Conservation (phyloP, 495 filamentous ascomycete species). For the Cercophora scortea region DNA sequence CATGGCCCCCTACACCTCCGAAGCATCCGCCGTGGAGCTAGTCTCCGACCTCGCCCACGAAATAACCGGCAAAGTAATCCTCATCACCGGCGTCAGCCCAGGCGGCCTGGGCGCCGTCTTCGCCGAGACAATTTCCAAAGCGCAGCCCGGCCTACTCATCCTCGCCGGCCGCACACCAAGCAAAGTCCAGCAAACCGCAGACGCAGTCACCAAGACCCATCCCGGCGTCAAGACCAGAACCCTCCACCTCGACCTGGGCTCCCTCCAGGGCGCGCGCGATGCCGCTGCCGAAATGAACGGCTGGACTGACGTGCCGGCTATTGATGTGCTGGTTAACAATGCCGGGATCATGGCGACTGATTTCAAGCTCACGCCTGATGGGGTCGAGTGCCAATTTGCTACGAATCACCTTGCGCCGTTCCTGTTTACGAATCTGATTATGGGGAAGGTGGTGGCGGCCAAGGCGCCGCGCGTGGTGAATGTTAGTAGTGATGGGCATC, state of each 20-base stretch:
- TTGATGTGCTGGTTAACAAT: slow-evolving; percentile 65
- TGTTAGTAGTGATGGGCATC: slow-evolving; percentile 36
- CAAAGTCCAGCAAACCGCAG: slow-evolving; percentile 31
- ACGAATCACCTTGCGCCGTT: slow-evolving; percentile 66
- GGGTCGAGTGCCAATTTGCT: slow-evolving; percentile 61
- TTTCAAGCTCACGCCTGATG: slow-evolving; percentile 42
- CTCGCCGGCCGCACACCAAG: slow-evolving; percentile 35
- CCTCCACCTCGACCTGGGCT: slow-evolving; percentile 38
- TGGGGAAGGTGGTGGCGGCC: slow-evolving; percentile 31
- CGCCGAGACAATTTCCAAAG: neutral
- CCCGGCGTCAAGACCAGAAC: slow-evolving; percentile 15
- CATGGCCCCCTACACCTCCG: neutral
- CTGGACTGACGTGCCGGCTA: slow-evolving; percentile 22
- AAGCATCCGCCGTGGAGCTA: neutral
- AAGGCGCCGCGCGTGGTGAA: slow-evolving; percentile 27
- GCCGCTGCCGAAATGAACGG: slow-evolving; percentile 28
- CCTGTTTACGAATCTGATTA: slow-evolving; percentile 58
- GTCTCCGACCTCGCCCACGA: neutral
- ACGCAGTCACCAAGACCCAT: slow-evolving; percentile 8
- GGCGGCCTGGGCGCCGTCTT: neutral
- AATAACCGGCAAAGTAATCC: neutral
- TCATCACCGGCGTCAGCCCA: neutral
- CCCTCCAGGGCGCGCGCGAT: slow-evolving; percentile 33
- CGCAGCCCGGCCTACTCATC: slow-evolving; percentile 26
- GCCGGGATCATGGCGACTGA: slow-evolving; percentile 58